These are phyloP conservation scores for Globisporangium paddicum DNA, from an alignment of 352 stramenopile species.

Conservation along the genomic window DNA sequence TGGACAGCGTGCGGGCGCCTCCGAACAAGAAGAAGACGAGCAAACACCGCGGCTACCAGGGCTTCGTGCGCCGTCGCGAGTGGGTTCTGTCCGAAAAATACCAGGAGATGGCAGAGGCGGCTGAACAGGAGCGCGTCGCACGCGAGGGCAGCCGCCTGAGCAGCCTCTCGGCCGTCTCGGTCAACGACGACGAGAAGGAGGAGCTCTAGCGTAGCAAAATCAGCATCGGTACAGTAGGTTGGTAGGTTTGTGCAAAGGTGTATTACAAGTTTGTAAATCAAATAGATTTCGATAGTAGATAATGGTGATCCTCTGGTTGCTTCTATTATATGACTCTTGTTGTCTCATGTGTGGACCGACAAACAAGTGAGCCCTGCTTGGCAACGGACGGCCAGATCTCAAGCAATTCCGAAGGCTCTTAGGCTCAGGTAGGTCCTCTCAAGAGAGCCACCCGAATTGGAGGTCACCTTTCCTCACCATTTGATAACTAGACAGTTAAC, in stretches of 20 bases:
- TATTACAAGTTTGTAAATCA: neutral
- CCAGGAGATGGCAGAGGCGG: slow-evolving; percentile 32
- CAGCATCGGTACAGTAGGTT: neutral
- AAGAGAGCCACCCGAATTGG: too few species aligned
- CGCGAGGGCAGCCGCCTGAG: slow-evolving; percentile 21
- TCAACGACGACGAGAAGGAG: slow-evolving; percentile 33
- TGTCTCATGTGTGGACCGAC: too few species aligned
- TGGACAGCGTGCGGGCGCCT: slow-evolving; percentile 9
- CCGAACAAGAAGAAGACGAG: slow-evolving; percentile 41
- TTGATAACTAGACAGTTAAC: too few species aligned
- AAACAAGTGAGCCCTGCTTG: too few species aligned
- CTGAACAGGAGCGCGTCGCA: slow-evolving; percentile 19
- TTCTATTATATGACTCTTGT: too few species aligned
- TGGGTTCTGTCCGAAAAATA: slow-evolving; percentile 67
- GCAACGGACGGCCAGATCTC: too few species aligned
- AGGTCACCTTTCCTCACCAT: too few species aligned
- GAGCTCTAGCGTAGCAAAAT: slow-evolving; percentile 14
- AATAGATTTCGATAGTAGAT: slow-evolving; percentile 3
- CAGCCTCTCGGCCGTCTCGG: slow-evolving; percentile 28
- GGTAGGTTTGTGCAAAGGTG: too few species aligned
- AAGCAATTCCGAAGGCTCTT: too few species aligned
- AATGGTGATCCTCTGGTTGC: neutral
- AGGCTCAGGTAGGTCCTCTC: too few species aligned
- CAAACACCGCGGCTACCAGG: slow-evolving; percentile 49
- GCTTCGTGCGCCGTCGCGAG: slow-evolving; percentile 66